Evolutionary conservation across 139 green algal species (phyloP).

Genomic region (Spirogloea muscicola): DNA sequence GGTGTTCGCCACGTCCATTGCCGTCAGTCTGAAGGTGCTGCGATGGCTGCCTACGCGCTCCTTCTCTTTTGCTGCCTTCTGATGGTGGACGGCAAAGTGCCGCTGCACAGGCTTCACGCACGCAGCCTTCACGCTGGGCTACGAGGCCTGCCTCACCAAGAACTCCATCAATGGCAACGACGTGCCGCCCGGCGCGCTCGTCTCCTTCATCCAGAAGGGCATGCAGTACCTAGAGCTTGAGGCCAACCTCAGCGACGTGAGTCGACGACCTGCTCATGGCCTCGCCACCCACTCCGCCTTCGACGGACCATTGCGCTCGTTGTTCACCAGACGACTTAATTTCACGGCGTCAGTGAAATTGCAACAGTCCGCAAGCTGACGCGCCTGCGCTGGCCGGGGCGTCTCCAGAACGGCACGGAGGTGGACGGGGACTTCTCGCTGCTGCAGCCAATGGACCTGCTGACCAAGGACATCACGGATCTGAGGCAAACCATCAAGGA

Average conservation of each 20-base stretch:
- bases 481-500: constrained; percentile 66
- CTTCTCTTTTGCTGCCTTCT: no score
- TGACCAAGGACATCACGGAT: constrained; percentile 82
- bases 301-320: no score
- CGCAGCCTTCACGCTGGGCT: constrained; percentile 87
- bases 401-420: constrained; percentile 50
- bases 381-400: no score
- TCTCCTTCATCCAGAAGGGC: constrained; percentile 93
- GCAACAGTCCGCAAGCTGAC: no score
- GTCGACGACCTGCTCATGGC: no score
- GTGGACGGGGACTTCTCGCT: constrained; percentile 80
- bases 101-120: constrained; percentile 87
- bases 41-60: no score
- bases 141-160: constrained; percentile 71
- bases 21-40: no score
- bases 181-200: constrained; percentile 83
- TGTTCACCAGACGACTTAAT: no score
- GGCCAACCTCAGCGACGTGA: constrained; percentile 83
- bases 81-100: no score
- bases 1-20: no score
- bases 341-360: no score
- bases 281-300: no score
- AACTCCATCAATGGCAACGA: constrained; percentile 69
- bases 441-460: constrained; percentile 77
- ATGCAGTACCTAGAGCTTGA: constrained; percentile 96